Percentiles rank a stretch among this genome's conserved stretches.
Conservation (phyloP, 306 rosid genomes). For the Cicer cuneatum region DNA sequence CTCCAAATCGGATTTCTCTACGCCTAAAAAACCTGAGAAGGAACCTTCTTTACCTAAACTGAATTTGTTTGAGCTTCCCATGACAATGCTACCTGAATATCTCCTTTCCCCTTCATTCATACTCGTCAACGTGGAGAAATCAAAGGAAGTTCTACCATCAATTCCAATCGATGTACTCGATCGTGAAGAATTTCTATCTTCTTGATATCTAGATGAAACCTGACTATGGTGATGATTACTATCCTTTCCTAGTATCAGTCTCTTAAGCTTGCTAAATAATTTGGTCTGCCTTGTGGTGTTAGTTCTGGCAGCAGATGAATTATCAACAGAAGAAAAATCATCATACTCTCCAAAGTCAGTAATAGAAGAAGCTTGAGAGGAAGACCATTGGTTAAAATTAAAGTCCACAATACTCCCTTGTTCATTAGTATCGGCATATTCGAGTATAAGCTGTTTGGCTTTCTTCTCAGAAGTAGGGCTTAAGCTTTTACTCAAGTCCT, state of each 20-base stretch:
- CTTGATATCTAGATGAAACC: constrained; percentile 46
- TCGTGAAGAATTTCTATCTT: constrained; percentile 51
- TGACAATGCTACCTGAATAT: constrained; percentile 42
- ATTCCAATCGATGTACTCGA: constrained; percentile 49
- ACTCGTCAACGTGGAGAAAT: constrained; percentile 50
- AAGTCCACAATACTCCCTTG: constrained; percentile 52
- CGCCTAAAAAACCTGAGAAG: constrained; percentile 42
- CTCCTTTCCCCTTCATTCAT: constrained; percentile 47
- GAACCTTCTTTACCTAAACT: constrained; percentile 36
- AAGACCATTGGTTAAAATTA: constrained; percentile 73
- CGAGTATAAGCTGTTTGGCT: constrained; percentile 83
- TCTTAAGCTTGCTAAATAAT: constrained; percentile 62
- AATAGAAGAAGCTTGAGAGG: constrained; percentile 62
- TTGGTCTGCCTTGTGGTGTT: constrained; percentile 54
- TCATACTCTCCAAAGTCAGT: constrained; percentile 65
- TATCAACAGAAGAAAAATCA: constrained; percentile 53
- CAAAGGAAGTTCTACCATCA: constrained; percentile 61
- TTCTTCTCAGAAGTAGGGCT: constrained; percentile 80
- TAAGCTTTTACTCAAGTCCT: constrained; percentile 72
- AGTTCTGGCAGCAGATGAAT: constrained; percentile 52
- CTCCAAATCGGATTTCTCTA: constrained; percentile 58
- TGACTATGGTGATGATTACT: constrained; percentile 36
- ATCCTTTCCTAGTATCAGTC: constrained; percentile 62
- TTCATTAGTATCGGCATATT: constrained; percentile 70
- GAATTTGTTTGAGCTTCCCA: constrained; percentile 55